These are phyloP conservation scores for Lathyrus oleraceus DNA, from an alignment of 306 rosid genomes.

Conservation along the genomic window DNA sequence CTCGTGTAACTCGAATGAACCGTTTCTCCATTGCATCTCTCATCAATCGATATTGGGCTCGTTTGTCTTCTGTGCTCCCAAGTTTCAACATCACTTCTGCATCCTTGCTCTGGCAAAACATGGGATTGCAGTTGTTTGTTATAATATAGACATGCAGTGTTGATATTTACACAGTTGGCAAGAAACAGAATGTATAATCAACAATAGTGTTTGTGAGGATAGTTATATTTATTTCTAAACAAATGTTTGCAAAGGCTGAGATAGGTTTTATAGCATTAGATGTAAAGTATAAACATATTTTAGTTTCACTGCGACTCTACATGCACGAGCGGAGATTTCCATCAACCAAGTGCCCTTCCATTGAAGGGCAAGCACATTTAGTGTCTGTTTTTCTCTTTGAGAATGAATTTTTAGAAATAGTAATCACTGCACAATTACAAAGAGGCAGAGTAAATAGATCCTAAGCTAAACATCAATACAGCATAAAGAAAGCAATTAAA, in stretches of 20 bases:
- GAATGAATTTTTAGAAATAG: not conserved
- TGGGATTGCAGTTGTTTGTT: slow-evolving; percentile 11
- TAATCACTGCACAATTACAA: not conserved
- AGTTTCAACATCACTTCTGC: slow-evolving; percentile 91
- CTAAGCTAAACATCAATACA: not conserved
- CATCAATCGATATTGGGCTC: slow-evolving; percentile 83
- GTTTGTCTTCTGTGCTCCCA: slow-evolving; percentile 93
- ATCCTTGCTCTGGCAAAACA: slow-evolving; percentile 81
- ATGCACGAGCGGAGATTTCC: not conserved
- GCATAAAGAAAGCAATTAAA: not conserved
- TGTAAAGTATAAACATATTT: not conserved
- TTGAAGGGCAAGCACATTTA: slow-evolving; percentile 9
- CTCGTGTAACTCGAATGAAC: slow-evolving; percentile 72
- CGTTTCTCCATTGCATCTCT: slow-evolving; percentile 99
- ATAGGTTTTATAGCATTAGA: slow-evolving; percentile 4
- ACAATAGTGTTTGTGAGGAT: slow-evolving; percentile 14
- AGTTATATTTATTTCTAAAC: slow-evolving; percentile 11
- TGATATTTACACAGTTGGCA: not conserved
- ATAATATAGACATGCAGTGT: not conserved
- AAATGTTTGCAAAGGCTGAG: slow-evolving; percentile 9
- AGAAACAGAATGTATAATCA: slow-evolving; percentile 12
- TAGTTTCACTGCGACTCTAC: slow-evolving; percentile 8
- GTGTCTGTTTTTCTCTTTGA: slow-evolving; percentile 2
- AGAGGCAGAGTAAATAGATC: slow-evolving; percentile 5
- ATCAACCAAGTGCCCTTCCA: not conserved